phyloP scores from a whole-genome alignment of 2,329 filamentous ascomycete species.

The Stagonosporopsis rhizophila region DNA sequence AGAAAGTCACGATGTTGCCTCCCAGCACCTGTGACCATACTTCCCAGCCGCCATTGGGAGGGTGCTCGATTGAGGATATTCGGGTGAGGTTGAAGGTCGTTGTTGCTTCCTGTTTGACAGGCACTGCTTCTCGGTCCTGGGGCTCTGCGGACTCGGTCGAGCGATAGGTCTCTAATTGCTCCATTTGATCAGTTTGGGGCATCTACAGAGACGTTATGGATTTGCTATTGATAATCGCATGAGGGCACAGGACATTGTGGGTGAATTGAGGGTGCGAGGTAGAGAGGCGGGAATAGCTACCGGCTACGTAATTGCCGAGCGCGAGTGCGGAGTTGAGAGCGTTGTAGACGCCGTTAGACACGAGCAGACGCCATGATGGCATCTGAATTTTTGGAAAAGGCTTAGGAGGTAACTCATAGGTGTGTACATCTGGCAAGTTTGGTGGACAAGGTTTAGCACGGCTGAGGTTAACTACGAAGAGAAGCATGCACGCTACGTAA shows the following conservation, averaged over 20 bases:
- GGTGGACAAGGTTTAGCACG: neutral
- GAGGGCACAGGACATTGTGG: neutral
- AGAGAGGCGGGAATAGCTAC: conserved; percentile 1
- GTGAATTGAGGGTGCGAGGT: neutral
- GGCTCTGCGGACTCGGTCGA: neutral
- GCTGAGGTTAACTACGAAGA: neutral
- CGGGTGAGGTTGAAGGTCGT: conserved; percentile 7
- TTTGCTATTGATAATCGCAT: no score
- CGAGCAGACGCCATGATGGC: neutral
- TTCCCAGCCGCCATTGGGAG: conserved; percentile 52
- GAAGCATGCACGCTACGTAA: neutral
- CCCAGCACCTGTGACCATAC: conserved; percentile 44
- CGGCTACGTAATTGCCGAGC: conserved; percentile 10
- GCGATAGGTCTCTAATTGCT: conserved; percentile 3
- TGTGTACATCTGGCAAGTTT: neutral
- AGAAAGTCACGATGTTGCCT: conserved; percentile 39
- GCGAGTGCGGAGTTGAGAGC: neutral
- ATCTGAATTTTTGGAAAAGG: neutral
- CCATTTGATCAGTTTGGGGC: neutral
- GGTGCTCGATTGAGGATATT: conserved; percentile 21
- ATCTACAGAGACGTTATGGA: neutral
- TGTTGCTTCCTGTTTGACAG: neutral
- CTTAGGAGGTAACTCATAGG: neutral
- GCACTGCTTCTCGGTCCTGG: neutral
- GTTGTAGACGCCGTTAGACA: neutral